These are phyloP conservation scores for Ramularia endophylla DNA, from an alignment of 2,329 filamentous ascomycete genomes.

Conservation along the genomic window DNA sequence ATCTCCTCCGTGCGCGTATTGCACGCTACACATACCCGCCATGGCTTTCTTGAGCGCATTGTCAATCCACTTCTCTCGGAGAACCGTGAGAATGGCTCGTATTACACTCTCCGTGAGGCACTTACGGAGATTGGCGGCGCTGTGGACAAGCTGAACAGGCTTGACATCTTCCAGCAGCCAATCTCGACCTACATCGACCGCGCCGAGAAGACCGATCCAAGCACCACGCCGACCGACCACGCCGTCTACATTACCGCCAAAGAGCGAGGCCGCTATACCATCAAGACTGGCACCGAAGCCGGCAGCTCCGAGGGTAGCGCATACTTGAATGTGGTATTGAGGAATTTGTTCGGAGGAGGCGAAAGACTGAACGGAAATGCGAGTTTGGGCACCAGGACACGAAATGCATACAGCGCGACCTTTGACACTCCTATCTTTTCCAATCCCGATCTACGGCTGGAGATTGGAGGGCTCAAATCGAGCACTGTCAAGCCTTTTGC, in stretches of 20 bases:
- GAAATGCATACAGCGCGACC: slow-evolving; percentile 82
- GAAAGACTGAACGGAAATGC: slow-evolving; percentile 85
- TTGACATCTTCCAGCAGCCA: slow-evolving; percentile 82
- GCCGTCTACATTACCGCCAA: slow-evolving; percentile 71
- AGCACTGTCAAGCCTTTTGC: slow-evolving; percentile 88
- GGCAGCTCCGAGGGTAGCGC: slow-evolving; percentile 92
- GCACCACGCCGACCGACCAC: slow-evolving; percentile 68
- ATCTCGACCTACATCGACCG: slow-evolving; percentile 79
- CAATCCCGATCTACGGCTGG: slow-evolving; percentile 73
- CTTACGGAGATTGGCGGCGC: slow-evolving; percentile 64
- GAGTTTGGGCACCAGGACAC: slow-evolving; percentile 80
- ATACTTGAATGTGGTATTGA: slow-evolving; percentile 77
- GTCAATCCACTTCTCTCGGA: slow-evolving; percentile 70
- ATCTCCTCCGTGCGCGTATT: slow-evolving; percentile 81
- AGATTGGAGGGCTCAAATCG: slow-evolving; percentile 72
- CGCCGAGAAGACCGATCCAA: slow-evolving; percentile 61
- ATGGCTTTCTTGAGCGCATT: slow-evolving; percentile 73
- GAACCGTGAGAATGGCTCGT: slow-evolving; percentile 37
- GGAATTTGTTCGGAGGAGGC: slow-evolving; percentile 91
- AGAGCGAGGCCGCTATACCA: slow-evolving; percentile 75
- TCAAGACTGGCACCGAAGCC: slow-evolving; percentile 92
- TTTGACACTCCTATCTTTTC: slow-evolving; percentile 78
- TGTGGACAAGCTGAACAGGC: slow-evolving; percentile 68
- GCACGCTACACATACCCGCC: slow-evolving; percentile 76
- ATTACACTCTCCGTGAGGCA: slow-evolving; percentile 75